Evolutionary conservation across 2,329 filamentous ascomycete genomes (phyloP).

Genomic region (Phaeosphaeriaceae sp.): DNA sequence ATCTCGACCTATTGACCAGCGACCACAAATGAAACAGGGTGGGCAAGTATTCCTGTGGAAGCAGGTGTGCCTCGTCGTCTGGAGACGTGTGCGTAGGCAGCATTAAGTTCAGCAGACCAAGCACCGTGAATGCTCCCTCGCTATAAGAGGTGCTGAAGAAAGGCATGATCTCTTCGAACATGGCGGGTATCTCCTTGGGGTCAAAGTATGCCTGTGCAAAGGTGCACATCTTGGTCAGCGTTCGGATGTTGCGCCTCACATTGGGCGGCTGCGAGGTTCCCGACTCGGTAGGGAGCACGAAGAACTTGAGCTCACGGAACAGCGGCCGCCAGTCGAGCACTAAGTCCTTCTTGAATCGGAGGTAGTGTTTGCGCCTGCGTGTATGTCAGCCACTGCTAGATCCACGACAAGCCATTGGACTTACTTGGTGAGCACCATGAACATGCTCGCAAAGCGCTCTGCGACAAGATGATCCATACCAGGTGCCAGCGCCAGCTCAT

Average conservation of each 20-base stretch:
- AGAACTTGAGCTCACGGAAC: conserved; percentile 89
- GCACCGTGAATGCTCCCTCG: conserved; percentile 91
- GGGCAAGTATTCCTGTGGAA: conserved; percentile 87
- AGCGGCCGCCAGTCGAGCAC: conserved; percentile 90
- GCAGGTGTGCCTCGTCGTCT: conserved; percentile 74
- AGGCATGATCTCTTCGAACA: conserved; percentile 63
- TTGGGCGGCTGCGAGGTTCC: conserved; percentile 68
- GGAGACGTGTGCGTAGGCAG: conserved; percentile 85
- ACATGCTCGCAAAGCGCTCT: conserved; percentile 96
- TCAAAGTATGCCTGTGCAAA: conserved; percentile 95
- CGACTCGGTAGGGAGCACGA: conserved; percentile 86
- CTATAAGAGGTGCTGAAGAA: conserved; percentile 92
- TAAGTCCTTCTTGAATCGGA: conserved; percentile 90
- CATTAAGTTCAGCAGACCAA: conserved; percentile 84
- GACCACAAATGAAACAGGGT: conserved; percentile 98
- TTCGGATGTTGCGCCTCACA: conserved; percentile 71
- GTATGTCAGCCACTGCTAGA: conserved; percentile 34
- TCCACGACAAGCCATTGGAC: conserved; percentile 39
- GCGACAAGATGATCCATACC: conserved; percentile 82
- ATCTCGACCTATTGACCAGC: conserved; percentile 85
- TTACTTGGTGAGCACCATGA: conserved; percentile 92
- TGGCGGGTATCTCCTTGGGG: conserved; percentile 79
- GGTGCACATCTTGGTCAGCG: conserved; percentile 86
- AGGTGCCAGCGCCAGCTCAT: conserved; percentile 88
- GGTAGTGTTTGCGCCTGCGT: conserved; percentile 87